Evolutionary conservation across 192 early-diverging fungal species (phyloP).

Genomic region (Backusella macrospora): DNA sequence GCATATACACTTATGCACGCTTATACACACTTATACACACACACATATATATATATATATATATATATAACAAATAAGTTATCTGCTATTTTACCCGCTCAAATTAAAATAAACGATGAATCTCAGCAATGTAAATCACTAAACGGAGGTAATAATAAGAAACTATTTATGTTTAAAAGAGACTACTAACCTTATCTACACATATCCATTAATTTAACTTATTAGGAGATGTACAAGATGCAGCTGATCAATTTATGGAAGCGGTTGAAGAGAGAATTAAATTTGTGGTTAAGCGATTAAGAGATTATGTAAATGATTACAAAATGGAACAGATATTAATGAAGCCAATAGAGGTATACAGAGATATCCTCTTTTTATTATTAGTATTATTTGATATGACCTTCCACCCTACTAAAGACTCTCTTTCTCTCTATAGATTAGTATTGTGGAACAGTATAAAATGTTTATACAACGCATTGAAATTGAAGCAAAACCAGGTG

Average conservation of each 20-base stretch:
- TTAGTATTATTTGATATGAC: neutral
- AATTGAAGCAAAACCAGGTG: slow-evolving; percentile 21
- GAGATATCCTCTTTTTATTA: neutral
- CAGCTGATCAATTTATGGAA: slow-evolving; percentile 57
- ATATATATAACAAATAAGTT: neutral
- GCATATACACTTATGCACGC: too few species aligned
- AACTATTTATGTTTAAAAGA: neutral
- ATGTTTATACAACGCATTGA: slow-evolving; percentile 18
- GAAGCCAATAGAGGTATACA: slow-evolving; percentile 63
- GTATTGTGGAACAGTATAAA: slow-evolving; percentile 27
- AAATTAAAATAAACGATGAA: slow-evolving; percentile 17
- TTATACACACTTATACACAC: too few species aligned
- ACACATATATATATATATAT: too few species aligned
- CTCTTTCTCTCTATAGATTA: slow-evolving; percentile 19
- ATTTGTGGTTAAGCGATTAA: slow-evolving; percentile 58
- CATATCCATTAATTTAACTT: neutral
- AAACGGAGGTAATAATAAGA: slow-evolving; percentile 13
- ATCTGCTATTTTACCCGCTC: slow-evolving; percentile 16
- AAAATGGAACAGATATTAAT: slow-evolving; percentile 79
- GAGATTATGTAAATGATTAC: slow-evolving; percentile 72
- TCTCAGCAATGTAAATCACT: neutral
- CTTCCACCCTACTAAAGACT: too few species aligned
- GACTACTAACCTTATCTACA: neutral
- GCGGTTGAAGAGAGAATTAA: slow-evolving; percentile 52
- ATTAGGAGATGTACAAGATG: slow-evolving; percentile 39